phyloP scores from a whole-genome alignment of 2,329 filamentous ascomycete genomes.

The Colletotrichum filicis region DNA sequence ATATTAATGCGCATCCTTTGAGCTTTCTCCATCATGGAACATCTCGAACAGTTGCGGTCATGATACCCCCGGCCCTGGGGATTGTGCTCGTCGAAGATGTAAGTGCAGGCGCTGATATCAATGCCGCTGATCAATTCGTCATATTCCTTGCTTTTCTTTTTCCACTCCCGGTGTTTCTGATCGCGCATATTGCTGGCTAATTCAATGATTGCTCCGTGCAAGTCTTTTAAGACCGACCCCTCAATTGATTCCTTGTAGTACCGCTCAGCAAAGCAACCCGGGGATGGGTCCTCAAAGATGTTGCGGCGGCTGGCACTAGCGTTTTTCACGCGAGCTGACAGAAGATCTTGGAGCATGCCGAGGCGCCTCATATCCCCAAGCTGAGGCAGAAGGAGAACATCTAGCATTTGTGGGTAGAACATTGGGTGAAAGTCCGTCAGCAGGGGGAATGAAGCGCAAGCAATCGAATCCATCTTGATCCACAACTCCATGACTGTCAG shows the following conservation, averaged over 20 bases:
- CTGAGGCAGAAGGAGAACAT: constrained; percentile 63
- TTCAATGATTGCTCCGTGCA: constrained; percentile 40
- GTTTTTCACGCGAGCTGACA: constrained; percentile 49
- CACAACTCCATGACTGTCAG: constrained; percentile 68
- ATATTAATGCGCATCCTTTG: constrained; percentile 47
- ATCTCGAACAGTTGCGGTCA: constrained; percentile 46
- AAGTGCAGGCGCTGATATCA: constrained; percentile 45
- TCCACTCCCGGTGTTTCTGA: constrained; percentile 48
- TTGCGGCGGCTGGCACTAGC: constrained; percentile 41
- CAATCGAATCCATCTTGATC: constrained; percentile 64
- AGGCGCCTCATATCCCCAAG: constrained; percentile 62
- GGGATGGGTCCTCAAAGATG: constrained; percentile 57
- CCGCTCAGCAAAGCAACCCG: constrained; percentile 43
- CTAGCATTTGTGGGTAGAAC: constrained; percentile 60
- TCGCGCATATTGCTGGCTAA: constrained; percentile 34
- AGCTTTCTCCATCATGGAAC: constrained; percentile 43
- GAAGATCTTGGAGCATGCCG: constrained; percentile 45
- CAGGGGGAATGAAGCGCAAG: constrained; percentile 54
- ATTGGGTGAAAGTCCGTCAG: constrained; percentile 62
- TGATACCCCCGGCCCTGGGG: constrained; percentile 37
- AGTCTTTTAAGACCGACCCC: constrained; percentile 18
- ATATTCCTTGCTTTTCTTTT: constrained; percentile 42
- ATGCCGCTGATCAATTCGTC: constrained; percentile 44
- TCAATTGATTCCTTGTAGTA: constrained; percentile 40
- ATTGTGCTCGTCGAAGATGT: constrained; percentile 38